Evolutionary conservation across 345 rosid species (phyloP).

Genomic region (Salix koriyanagi): DNA sequence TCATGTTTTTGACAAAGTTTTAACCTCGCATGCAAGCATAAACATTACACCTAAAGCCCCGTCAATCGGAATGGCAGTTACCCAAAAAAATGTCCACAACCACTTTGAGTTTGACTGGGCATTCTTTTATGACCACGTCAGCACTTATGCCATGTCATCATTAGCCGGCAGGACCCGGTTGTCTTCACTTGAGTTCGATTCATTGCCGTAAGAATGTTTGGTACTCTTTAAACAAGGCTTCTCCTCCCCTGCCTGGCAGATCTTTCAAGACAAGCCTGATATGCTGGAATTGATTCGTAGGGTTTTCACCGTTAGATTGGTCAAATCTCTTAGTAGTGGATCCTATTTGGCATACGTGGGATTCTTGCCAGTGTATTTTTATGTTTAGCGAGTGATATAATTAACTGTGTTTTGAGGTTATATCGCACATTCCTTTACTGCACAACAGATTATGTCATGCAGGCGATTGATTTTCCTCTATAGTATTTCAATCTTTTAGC

Average conservation of each 20-base stretch:
- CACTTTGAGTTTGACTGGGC: conserved; percentile 16
- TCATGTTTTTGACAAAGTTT: conserved; percentile 15
- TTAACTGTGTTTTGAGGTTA: too few relatives aligned
- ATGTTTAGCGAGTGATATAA: not conserved
- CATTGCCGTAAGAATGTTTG: conserved; percentile 20
- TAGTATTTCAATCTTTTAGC: too few relatives aligned
- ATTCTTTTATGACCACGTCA: conserved; percentile 16
- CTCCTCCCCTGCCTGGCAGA: conserved; percentile 5
- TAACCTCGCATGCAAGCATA: not conserved
- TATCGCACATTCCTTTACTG: too few relatives aligned
- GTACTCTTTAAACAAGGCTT: not conserved
- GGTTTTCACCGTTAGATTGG: not conserved
- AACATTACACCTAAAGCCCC: not conserved
- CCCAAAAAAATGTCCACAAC: conserved; percentile 12
- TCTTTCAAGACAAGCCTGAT: conserved; percentile 9
- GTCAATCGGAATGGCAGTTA: conserved; percentile 16
- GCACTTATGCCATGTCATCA: not conserved
- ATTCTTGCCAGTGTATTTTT: not conserved
- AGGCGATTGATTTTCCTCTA: too few relatives aligned
- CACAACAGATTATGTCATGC: too few relatives aligned
- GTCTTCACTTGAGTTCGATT: conserved; percentile 11
- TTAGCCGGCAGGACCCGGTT: conserved; percentile 36
- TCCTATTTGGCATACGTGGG: too few relatives aligned
- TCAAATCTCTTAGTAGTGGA: not conserved
- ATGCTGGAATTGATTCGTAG: not conserved